Evolutionary conservation across 129 eudicot species (phyloP).

Genomic region (Saussurea involucrata): DNA sequence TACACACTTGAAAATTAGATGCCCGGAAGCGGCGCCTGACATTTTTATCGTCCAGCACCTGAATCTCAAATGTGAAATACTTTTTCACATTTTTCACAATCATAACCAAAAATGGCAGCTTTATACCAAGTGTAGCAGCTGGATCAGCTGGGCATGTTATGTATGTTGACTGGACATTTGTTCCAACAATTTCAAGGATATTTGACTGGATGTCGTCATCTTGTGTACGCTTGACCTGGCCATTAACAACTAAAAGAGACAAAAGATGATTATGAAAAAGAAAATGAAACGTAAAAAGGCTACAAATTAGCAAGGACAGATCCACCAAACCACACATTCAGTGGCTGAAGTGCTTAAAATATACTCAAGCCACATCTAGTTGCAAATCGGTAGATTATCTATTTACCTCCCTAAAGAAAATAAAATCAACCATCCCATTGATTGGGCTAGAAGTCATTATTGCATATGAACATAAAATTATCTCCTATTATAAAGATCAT

Average conservation of each 20-base stretch:
- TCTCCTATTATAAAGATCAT: not conserved
- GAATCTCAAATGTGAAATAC: conserved; percentile 96
- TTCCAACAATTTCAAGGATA: conserved; percentile 84
- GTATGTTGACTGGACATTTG: conserved; percentile 84
- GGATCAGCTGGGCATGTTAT: conserved; percentile 98
- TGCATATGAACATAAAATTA: not conserved
- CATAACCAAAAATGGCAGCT: conserved; percentile 91
- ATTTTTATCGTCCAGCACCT: conserved; percentile 93
- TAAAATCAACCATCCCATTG: not conserved
- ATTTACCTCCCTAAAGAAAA: not conserved
- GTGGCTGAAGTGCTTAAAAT: not conserved
- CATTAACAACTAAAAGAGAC: conserved; percentile 70
- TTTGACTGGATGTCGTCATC: conserved; percentile 98
- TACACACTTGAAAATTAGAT: conserved; percentile 99
- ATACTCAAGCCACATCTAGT: not conserved
- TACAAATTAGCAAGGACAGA: not conserved
- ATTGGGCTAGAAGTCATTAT: conserved; percentile 7
- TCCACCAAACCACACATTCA: not conserved
- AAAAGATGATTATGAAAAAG: conserved; percentile 9
- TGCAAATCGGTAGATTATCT: not conserved
- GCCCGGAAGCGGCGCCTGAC: conserved; percentile 99
- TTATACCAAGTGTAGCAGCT: conserved; percentile 94
- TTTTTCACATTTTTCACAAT: conserved; percentile 85
- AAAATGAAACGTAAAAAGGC: not conserved
- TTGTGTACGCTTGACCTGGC: conserved; percentile 79